These are phyloP conservation scores for Lichtheimia ramosa DNA, from an alignment of 371 early-diverging fungal genomes.

Conservation along the genomic window DNA sequence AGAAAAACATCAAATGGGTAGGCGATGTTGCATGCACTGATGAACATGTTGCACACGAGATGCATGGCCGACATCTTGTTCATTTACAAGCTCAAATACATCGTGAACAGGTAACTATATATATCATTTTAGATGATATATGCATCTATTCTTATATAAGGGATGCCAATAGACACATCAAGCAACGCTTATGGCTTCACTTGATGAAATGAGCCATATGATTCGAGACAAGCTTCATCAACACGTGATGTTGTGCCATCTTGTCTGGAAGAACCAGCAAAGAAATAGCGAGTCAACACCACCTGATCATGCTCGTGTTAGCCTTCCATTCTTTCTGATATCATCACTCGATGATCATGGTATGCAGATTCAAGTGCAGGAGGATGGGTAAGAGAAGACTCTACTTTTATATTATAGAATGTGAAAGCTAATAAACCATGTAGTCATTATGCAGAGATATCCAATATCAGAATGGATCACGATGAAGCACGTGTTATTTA, in stretches of 20 bases:
- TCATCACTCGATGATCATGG: conserved; percentile 5
- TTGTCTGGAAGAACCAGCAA: conserved; percentile 1
- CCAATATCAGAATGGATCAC: not conserved
- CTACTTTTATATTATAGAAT: not conserved
- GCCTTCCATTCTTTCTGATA: no score
- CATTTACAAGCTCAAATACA: no score
- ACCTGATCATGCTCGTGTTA: no score
- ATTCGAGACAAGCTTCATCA: not conserved
- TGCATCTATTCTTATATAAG: no score
- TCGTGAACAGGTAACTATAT: no score
- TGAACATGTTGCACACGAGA: not conserved
- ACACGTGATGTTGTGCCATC: not conserved
- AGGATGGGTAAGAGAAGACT: conserved; percentile 1
- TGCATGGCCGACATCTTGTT: not conserved
- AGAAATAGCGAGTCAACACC: not conserved
- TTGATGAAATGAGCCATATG: no score
- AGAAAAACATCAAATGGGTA: conserved; percentile 67
- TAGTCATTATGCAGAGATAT: conserved; percentile 8
- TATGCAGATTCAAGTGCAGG: not conserved
- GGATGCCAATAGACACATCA: no score
- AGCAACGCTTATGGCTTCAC: no score
- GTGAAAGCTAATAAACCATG: not conserved
- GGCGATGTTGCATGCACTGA: conserved; percentile 34
- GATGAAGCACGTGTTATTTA: conserved; percentile 4
- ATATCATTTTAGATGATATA: not conserved